Percentiles rank a stretch among this genome's conserved stretches.
These are phyloP conservation scores for Trichoderma cornu-damae DNA, from an alignment of 2,329 filamentous ascomycete genomes.

Conservation along the genomic window DNA sequence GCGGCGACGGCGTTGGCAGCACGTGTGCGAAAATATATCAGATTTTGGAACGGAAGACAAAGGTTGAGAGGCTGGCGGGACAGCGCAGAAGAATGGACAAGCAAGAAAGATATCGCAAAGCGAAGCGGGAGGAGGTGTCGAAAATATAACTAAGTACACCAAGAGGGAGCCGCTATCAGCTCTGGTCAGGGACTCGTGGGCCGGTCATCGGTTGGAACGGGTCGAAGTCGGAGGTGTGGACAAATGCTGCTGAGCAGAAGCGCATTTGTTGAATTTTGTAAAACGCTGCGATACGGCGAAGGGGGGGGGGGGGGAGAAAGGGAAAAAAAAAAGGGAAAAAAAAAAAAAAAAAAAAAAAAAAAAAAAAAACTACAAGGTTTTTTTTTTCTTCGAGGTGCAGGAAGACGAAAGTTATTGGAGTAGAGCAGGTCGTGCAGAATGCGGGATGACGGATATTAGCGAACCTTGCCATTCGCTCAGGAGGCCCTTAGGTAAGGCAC, in stretches of 20 bases:
- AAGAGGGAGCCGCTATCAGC: constrained; percentile 16
- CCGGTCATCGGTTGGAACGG: constrained; percentile 17
- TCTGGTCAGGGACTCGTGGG: constrained; percentile 12
- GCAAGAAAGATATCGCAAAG: not conserved
- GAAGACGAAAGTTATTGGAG: constrained; percentile 12
- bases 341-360: too few relatives aligned
- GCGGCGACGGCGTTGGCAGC: not conserved
- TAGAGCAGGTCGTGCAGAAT: constrained; percentile 12
- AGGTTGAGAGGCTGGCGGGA: not conserved
- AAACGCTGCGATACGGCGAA: constrained; percentile 11
- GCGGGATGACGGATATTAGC: constrained; percentile 18
- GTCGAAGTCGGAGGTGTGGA: not conserved
- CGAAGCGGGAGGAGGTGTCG: constrained; percentile 4
- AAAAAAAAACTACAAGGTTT: not conserved
- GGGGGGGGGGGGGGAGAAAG: too few relatives aligned
- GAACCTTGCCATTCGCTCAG: constrained; percentile 10
- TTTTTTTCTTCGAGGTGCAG: constrained; percentile 5
- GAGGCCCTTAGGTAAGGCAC: constrained; percentile 14
- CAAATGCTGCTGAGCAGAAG: constrained; percentile 7
- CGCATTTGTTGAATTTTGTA: constrained; percentile 18
- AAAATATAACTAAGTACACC: not conserved
- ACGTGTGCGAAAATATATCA: not conserved
- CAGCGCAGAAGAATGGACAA: constrained; percentile 9
- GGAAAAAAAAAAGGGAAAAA: too few relatives aligned
- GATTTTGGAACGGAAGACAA: not conserved